Conservation (phyloP, 2,329 filamentous ascomycete species). For the Colletotrichum sojae region DNA sequence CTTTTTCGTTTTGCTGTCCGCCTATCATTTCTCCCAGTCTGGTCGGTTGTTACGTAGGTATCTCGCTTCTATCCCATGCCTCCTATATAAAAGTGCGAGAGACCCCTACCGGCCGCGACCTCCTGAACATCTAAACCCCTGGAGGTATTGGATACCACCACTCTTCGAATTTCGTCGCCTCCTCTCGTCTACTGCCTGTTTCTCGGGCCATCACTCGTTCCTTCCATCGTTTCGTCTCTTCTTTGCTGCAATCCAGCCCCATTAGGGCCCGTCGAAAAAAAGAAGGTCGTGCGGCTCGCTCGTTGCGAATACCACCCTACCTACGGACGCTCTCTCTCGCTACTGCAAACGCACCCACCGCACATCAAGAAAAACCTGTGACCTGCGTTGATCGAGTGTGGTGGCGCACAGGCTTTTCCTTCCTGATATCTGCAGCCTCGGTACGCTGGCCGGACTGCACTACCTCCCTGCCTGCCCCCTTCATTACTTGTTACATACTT, state of each 20-base stretch:
- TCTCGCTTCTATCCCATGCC: neutral
- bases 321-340: conserved; percentile 2
- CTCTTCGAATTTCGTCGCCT: neutral
- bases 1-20: neutral
- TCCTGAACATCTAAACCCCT: conserved; percentile 8
- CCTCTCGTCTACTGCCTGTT: neutral
- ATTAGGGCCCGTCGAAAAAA: conserved; percentile 9
- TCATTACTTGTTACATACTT: too few species aligned
- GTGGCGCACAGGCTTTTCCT: neutral
- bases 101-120: conserved; percentile 14
- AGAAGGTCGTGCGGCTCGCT: conserved; percentile 27
- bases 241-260: conserved; percentile 16
- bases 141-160: neutral
- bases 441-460: neutral
- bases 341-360: conserved; percentile 4
- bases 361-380: neutral
- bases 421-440: conserved; percentile 29
- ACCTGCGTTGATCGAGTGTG: conserved; percentile 3
- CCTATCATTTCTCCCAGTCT: neutral
- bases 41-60: too few species aligned
- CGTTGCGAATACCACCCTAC: conserved; percentile 6
- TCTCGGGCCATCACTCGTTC: neutral
- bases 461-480: neutral
- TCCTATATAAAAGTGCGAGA: conserved; percentile 19
- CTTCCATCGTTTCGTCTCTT: conserved; percentile 35